phyloP scores from a whole-genome alignment of 2,329 filamentous ascomycete genomes.

The Fusarium pininemorale region DNA sequence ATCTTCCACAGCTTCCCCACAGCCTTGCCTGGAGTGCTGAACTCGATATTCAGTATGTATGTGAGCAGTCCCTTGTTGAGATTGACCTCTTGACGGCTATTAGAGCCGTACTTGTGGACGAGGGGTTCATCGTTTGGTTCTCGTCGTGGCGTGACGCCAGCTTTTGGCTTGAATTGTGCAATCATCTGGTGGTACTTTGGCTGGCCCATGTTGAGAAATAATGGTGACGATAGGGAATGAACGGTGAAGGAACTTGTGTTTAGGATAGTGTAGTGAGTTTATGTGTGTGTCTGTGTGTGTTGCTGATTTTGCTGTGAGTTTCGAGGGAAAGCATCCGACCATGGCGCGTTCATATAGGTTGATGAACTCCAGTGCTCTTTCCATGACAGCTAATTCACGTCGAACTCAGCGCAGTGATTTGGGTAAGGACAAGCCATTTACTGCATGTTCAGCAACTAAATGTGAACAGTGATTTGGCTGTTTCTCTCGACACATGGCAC shows the following conservation, averaged over 20 bases:
- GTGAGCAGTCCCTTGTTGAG: background rate
- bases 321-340: rapidly evolving
- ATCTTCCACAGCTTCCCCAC: background rate
- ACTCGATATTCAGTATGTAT: background rate
- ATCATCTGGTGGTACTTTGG: background rate
- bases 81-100: background rate
- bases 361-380: background rate
- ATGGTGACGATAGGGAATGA: no score
- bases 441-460: background rate
- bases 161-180: background rate
- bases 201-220: background rate
- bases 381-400: background rate
- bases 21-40: rapidly evolving
- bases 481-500: background rate
- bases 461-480: background rate
- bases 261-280: background rate
- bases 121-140: background rate
- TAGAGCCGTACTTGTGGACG: background rate
- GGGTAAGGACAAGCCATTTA: background rate
- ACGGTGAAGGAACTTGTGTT: rapidly evolving
- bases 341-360: background rate
- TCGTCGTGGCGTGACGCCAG: background rate
- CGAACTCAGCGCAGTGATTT: rapidly evolving
- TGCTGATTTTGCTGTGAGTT: no score
- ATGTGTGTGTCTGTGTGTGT: background rate